Evolutionary conservation across 768 basidiomycete genomes (phyloP), one percentile per base, ranked within the genome.

Genomic region (Lactarius quietus): DNA sequence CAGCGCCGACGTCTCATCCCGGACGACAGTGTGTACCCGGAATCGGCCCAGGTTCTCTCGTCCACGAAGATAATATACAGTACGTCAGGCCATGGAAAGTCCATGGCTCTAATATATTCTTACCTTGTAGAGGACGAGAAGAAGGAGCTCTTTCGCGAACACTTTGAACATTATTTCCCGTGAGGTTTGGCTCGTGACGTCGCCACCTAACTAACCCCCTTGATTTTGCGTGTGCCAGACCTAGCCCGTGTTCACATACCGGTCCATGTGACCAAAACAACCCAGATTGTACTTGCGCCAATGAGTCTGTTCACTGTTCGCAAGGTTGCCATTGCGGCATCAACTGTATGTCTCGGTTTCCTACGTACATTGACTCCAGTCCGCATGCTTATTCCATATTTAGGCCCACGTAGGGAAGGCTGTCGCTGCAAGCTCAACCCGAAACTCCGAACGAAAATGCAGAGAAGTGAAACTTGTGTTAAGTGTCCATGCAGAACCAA

Each of bases 361-460:
- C 12, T 23, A 10, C 54, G 10, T 33, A n/a, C n/a, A n/a, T n/a
- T n/a, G n/a, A n/a, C n/a, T n/a, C 55, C 29, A 35, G 43, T 17
- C 29, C 36, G 60, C 35, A n/a, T n/a, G n/a, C 33, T 33, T 33
- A 33, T 8, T 45, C n/a, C 23, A 28, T n/a, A 41, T 63, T 14
- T 64, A 89, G 88, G 89, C 70, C 62, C 63, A 26, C 82, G 83
- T 15, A 84, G 82, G 81, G 73, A 71, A 62, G 88, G 89, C 3
- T 90, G 89, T 69, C 71, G 87, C 69, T 72, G 73, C 12, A 68
- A 71, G 43, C 45, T 28, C 8, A 4, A 0, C 10, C 9, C 43
- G 1, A 23, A 12, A n/a, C 0, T 0, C 3, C n/a, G n/a, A 45
- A 6, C 41, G 43, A 26, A 6, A 51, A 73, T 66, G 48, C 71